Evolutionary conservation across 2,329 filamentous ascomycete genomes (phyloP).

Genomic region (Fusarium poae): DNA sequence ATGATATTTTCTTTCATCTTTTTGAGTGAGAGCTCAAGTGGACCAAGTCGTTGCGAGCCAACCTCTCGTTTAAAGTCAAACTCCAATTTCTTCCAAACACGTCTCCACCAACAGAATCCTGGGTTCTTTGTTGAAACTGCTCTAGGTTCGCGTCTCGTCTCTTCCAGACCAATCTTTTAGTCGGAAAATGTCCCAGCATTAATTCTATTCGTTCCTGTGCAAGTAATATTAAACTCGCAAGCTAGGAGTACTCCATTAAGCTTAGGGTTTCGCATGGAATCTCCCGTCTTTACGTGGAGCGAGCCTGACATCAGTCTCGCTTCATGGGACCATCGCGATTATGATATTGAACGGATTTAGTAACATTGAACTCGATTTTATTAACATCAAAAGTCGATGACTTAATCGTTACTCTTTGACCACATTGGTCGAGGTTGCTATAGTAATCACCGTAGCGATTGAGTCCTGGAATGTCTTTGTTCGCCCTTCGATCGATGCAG

Average conservation of each 20-base stretch:
- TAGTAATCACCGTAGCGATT: background rate
- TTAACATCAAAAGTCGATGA: background rate
- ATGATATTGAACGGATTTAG: background rate
- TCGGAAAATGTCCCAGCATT: conserved; percentile 13
- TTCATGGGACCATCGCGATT: background rate
- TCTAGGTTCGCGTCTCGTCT: conserved; percentile 29
- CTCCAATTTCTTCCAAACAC: conserved; percentile 34
- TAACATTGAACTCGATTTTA: background rate
- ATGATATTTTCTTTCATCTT: background rate
- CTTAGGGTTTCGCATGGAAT: conserved; percentile 9
- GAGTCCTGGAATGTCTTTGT: background rate
- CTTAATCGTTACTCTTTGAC: background rate
- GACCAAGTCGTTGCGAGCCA: conserved; percentile 18
- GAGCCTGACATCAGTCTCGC: background rate
- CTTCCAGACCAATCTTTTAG: conserved; percentile 33
- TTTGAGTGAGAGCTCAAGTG: background rate
- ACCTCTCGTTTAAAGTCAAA: conserved; percentile 27
- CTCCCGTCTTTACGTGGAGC: conserved; percentile 2
- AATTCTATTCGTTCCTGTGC: conserved; percentile 20
- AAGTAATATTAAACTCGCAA: conserved; percentile 3
- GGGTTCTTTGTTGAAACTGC: background rate
- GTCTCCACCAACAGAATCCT: conserved; percentile 37
- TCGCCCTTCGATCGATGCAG: background rate
- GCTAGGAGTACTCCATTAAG: background rate
- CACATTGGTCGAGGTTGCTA: background rate